Evolutionary conservation across 2,329 filamentous ascomycete genomes (phyloP).

Genomic region (Cladosporium sp.): DNA sequence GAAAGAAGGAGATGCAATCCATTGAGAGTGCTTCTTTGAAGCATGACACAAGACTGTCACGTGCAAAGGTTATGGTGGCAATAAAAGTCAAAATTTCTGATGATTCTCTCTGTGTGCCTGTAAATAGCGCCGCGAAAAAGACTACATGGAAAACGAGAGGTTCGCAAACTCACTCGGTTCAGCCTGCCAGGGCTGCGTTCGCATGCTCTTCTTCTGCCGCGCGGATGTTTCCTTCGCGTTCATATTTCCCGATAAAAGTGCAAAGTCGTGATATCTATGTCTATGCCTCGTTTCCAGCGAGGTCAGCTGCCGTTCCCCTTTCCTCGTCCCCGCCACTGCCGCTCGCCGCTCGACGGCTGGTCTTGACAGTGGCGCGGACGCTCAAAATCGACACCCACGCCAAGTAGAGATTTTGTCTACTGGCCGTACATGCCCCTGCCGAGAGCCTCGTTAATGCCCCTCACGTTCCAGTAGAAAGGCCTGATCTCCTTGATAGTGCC

Average conservation of each 20-base stretch:
- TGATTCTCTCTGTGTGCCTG: constrained; percentile 3
- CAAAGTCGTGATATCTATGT: constrained; percentile 20
- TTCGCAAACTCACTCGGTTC: constrained; percentile 4
- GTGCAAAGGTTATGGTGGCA: background rate
- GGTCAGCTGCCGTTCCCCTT: constrained; percentile 2
- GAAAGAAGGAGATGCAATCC: background rate
- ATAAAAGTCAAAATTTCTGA: background rate
- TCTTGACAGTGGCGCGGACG: background rate
- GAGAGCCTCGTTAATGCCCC: constrained; percentile 27
- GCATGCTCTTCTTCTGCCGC: constrained; percentile 4
- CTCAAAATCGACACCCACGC: background rate
- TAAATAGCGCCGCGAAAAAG: background rate
- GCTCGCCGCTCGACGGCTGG: background rate
- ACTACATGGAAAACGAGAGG: background rate
- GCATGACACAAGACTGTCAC: background rate
- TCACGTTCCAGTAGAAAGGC: constrained; percentile 44
- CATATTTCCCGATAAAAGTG: background rate
- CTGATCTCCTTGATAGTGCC: constrained; percentile 37
- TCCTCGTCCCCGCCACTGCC: background rate
- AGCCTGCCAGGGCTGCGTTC: constrained; percentile 7
- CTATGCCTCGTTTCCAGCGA: constrained; percentile 22
- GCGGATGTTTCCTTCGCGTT: background rate
- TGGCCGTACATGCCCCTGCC: constrained; percentile 22
- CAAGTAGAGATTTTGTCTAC: background rate
- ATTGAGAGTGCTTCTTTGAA: background rate